Evolutionary conservation across 148 eudicot species (phyloP), one percentile per base, ranked within the genome.

Genomic region (Fagopyrum tataricum): DNA sequence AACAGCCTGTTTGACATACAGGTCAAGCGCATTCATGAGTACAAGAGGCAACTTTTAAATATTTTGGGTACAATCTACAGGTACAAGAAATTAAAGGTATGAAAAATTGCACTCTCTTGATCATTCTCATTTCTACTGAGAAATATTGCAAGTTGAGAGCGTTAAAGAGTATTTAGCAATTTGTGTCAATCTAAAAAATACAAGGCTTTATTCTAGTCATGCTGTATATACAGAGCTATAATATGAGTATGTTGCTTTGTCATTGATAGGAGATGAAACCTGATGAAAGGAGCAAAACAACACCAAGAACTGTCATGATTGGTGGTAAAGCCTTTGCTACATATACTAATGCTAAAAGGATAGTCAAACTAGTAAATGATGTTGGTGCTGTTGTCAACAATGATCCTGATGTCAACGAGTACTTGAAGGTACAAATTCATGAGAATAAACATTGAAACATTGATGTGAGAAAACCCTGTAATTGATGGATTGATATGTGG

Each of bases 321-420:
- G 99, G 99, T 72, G 99, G 99, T 61, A 95, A 95, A 83, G 99
- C 99, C 55, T 92, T 92, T 84, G 97, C 99, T 6, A 92, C 97
- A 48, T 95, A 95, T 73, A 90, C 92, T 51, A 95, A 92, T 84
- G 99, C 99, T 68, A 95, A 88, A 83, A 87, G 94, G 81, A 95
- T 95, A 75, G 97, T 95, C 70, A 95, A 92, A 79, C 86, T 95
- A 76, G 96, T 92, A 75, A 79, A 86, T 79, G 99, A 92, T 83
- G 99, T 92, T 58, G 99, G 96, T 70, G 85, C 89, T 80, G 90
- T 90, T 70, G 94, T 95, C 73, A 95, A 95, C 85, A 90, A 76
- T 78, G 99, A 95, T 79, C 92, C 96, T 18, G 97, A 95, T 72
- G 90, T 95, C 80, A 92, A 90, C 78, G 75, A 77, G 62, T 87